Base-by-base conservation (phyloP, 495 filamentous ascomycete genomes). In the Hypoxylon crocopeplum region DNA sequence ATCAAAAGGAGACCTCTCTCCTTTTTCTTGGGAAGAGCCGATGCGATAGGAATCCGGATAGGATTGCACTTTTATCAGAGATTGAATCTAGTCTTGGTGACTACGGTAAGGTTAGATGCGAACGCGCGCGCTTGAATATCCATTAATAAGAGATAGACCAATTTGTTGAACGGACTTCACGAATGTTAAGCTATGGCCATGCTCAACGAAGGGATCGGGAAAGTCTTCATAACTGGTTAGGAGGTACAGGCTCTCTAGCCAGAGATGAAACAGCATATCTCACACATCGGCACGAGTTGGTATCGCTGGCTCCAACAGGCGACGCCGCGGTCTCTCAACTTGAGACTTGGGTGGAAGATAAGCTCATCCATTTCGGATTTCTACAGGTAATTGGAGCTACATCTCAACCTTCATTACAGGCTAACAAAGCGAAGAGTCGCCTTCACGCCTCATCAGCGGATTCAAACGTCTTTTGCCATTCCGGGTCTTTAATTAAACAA, bases 1-100 rank as follows among this genome's bases (percentile, higher is more conserved):
- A 77, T 51, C 36, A 48, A n/a, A 47, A 65, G 11, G 72, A 75
- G 40, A 32, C 21, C 4, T 44, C 49, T 12, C 56, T 37, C 0
- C 33, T 75, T 2, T 74, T 69, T 49, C 66, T 75, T 13, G 72
- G 69, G 12, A 68, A 36, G 12, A 58, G 59, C 32, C 68, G 72
- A 2, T 25, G 20, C 6, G 74, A 77, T 54, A 37, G 7, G 10
- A 75, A 77, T 42, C 7, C 5, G 6, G 55, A 66, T 7, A 51
- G 71, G 41, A 13, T 30, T 8, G 21, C 48, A 42, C 6, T 69
- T 1, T 38, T 75, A 2, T 46, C 42, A 22, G 45, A 68, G 20
- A 48, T 73, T 22, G 57, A 72, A 2, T 21, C 15, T 6, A 33
- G 52, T 22, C 48, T 68, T 11, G 37, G 50, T 36, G 64, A 69